phyloP scores from a whole-genome alignment of 1,284 basidiomycete species.

The Ganoderma lucidum region DNA sequence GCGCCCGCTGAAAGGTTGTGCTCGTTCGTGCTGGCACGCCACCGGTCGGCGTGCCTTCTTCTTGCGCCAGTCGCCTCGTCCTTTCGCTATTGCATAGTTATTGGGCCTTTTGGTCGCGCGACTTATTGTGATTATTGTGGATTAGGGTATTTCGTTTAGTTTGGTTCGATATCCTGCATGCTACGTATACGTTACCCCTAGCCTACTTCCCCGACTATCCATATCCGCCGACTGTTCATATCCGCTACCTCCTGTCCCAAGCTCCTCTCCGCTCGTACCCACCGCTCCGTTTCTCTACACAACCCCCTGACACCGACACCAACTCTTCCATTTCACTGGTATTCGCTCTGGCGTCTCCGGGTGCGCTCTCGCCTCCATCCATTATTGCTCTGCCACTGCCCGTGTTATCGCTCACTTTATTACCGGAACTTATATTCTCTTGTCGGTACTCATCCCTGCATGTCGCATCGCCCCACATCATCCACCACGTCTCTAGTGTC shows the following conservation, averaged over 20 bases:
- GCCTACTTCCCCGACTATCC: neutral
- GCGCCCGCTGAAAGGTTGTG: slow-evolving; percentile 37
- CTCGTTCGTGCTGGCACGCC: neutral
- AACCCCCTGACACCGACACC: neutral
- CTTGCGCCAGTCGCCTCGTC: slow-evolving; percentile 2
- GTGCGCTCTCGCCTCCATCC: neutral
- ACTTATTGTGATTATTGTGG: slow-evolving; percentile 4
- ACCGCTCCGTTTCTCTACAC: neutral
- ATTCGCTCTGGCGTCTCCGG: neutral
- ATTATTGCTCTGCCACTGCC: neutral
- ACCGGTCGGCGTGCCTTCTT: slow-evolving; percentile 1
- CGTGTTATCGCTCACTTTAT: slow-evolving; percentile 6
- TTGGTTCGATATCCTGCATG: slow-evolving; percentile 8
- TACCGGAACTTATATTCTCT: slow-evolving; percentile 7
- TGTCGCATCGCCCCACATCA: slow-evolving; percentile 15
- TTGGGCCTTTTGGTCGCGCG: slow-evolving; percentile 3
- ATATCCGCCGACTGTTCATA: neutral
- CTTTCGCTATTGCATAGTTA: slow-evolving; percentile 1
- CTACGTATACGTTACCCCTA: slow-evolving; percentile 3
- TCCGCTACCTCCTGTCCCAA: neutral
- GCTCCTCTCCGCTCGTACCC: neutral
- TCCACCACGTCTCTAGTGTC: slow-evolving; percentile 11
- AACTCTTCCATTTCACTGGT: neutral
- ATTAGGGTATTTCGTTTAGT: neutral
- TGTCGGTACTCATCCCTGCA: slow-evolving; percentile 8